Evolutionary conservation across 352 stramenopile species (phyloP), one percentile per base, ranked within the genome.

Genomic region (Thalassiosira hispida): DNA sequence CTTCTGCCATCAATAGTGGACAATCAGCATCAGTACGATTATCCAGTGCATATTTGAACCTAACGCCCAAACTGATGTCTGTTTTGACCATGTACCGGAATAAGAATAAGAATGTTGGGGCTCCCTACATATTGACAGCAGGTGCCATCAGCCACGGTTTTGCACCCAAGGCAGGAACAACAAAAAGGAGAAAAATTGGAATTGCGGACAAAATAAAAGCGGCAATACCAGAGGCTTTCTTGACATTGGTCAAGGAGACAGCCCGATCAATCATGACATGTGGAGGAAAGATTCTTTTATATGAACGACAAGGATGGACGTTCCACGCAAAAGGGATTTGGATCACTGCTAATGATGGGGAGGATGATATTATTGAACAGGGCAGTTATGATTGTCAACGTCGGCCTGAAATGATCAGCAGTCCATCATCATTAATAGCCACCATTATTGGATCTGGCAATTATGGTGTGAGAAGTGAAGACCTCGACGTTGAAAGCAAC

Each of bases 321-420:
- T 93, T 92, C 80, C 88, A 93, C 76, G 83, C 88, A 11, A 93
- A 93, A 69, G 88, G 85, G 16, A 63, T 93, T 29, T 93, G 88
- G 88, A 63, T 93, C 18, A 75, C 63, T 38, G 1, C 18, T 5
- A 18, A 52, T 20, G 53, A 35, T 22, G 29, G 51, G 1, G 22
- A 29, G 38, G 16, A 66, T 14, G 0, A 68, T 51, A 27, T 11
- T 40, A 46, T 20, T 42, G 16, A 29, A 38, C 8, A 23, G 0
- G 6, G 33, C 4, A 27, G 22, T 59, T 18, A 38, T 35, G 9
- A n/a, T 16, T 29, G 14, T 46, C 31, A 40, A 20, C 33, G 23
- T 55, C 38, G 53, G 8, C 23, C 23, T 12, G 73, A 83, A n/a
- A 33, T 74, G 0, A 70, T 70, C 14, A 1, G 75, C n/a, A 44